A percentile compares a stretch with the other conserved stretches of the same genome.
Evolutionary conservation across 1,284 basidiomycete genomes (phyloP).

Genomic region (Rhodotorula mucilaginosa): DNA sequence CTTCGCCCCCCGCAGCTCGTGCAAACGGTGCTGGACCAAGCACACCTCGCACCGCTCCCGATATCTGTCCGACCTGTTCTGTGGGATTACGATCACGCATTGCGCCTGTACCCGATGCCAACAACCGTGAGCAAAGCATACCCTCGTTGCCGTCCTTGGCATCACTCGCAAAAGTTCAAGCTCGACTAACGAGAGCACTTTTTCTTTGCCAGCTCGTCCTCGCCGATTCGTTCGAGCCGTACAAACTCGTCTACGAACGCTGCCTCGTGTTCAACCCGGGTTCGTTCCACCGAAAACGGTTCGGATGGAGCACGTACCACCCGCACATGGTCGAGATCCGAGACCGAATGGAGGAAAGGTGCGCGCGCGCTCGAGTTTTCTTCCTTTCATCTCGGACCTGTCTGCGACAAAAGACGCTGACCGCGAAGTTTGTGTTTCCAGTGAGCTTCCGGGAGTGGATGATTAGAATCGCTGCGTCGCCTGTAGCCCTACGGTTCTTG

Average conservation of each 20-base stretch:
- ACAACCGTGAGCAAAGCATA: slow-evolving; percentile 61
- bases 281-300: slow-evolving; percentile 45
- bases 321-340: slow-evolving; percentile 44
- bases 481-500: too few relatives aligned
- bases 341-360: slow-evolving; percentile 45
- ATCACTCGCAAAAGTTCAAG: neutral
- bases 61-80: slow-evolving; percentile 79
- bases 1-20: slow-evolving; percentile 64
- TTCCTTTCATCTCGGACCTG: neutral
- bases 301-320: slow-evolving; percentile 49
- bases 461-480: too few relatives aligned
- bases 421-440: too few relatives aligned
- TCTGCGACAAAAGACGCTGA: neutral
- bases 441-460: too few relatives aligned
- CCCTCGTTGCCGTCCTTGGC: neutral
- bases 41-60: slow-evolving; percentile 80
- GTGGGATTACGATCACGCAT: slow-evolving; percentile 86
- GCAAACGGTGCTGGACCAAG: slow-evolving; percentile 87
- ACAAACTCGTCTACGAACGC: slow-evolving; percentile 93
- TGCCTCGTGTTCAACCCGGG: slow-evolving; percentile 99
- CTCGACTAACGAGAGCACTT: slow-evolving; percentile 8
- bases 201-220: slow-evolving; percentile 69
- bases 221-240: slow-evolving; percentile 94
- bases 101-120: slow-evolving; percentile 92
- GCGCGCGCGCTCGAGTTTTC: neutral